Percentiles rank a stretch among this genome's conserved stretches.
Conservation (phyloP, 441 rosid species). For the Biscutella laevigata region DNA sequence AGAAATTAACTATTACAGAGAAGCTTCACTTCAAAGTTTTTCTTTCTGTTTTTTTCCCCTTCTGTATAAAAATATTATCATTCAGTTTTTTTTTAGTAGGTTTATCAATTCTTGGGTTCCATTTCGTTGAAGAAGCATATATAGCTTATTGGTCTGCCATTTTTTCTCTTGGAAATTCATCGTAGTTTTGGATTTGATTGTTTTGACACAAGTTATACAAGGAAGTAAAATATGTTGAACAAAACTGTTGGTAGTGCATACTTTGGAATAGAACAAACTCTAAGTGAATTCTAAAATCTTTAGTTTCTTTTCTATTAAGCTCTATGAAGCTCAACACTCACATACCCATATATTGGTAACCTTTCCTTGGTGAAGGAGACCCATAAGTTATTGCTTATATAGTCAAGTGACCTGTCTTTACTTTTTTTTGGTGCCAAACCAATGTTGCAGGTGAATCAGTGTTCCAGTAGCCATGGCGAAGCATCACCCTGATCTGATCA, state of each 20-base stretch:
- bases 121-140: not conserved
- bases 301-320: not conserved
- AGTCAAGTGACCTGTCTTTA: not conserved
- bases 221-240: not conserved
- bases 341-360: not conserved
- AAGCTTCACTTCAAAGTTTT: not conserved
- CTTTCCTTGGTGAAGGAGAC: not conserved
- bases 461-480: conserved; percentile 51
- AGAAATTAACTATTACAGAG: not conserved
- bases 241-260: too few relatives aligned
- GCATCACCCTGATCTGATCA: conserved; percentile 89
- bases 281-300: not conserved
- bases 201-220: not conserved
- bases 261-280: too few relatives aligned
- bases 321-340: conserved; percentile 2
- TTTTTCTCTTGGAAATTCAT: too few relatives aligned
- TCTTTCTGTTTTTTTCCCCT: not conserved
- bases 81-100: not conserved
- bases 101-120: not conserved
- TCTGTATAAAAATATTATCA: not conserved
- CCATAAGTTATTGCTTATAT: too few relatives aligned
- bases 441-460: not conserved
- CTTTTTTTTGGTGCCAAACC: not conserved
- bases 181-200: conserved; percentile 9
- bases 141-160: too few relatives aligned